Conservation (phyloP, 257 asterid species). For the Asclepias syriaca region DNA sequence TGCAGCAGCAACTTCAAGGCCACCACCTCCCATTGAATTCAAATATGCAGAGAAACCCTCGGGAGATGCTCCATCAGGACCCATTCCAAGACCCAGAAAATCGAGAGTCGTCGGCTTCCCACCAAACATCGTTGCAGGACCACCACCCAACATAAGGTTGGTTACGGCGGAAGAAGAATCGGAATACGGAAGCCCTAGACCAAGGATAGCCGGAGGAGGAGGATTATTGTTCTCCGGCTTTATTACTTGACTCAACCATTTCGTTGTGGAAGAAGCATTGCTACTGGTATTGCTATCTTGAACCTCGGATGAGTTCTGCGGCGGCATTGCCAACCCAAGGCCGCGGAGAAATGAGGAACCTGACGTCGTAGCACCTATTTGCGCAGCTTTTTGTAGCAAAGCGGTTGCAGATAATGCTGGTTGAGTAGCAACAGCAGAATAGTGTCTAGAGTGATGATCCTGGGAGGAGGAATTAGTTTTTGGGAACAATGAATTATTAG, state of each 20-base stretch:
- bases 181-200: slow-evolving; percentile 34
- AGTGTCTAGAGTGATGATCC: slow-evolving; percentile 27
- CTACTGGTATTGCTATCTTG: slow-evolving; percentile 8
- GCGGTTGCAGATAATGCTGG: slow-evolving; percentile 86
- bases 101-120: slow-evolving; percentile 64
- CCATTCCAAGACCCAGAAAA: slow-evolving; percentile 74
- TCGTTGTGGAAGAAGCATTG: slow-evolving; percentile 8
- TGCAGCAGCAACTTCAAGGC: slow-evolving; percentile 19
- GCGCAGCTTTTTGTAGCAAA: slow-evolving; percentile 85
- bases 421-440: slow-evolving; percentile 30
- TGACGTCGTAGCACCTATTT: slow-evolving; percentile 66
- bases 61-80: slow-evolving; percentile 27
- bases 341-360: slow-evolving; percentile 67
- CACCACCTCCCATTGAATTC: slow-evolving; percentile 38
- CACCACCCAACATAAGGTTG: slow-evolving; percentile 41
- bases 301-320: slow-evolving; percentile 20
- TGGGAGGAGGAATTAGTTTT: slow-evolving; percentile 21
- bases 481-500: slow-evolving; percentile 35
- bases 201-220: slow-evolving; percentile 30
- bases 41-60: slow-evolving; percentile 46
- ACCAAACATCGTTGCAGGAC: slow-evolving; percentile 31
- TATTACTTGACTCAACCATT: slow-evolving; percentile 31
- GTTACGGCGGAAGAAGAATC: slow-evolving; percentile 31
- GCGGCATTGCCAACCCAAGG: slow-evolving; percentile 49
- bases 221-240: slow-evolving; percentile 49